A percentile compares a stretch with the other conserved stretches of the same genome.
Conservation (phyloP, 2,329 filamentous ascomycete genomes). For the Aspergillus sp. region DNA sequence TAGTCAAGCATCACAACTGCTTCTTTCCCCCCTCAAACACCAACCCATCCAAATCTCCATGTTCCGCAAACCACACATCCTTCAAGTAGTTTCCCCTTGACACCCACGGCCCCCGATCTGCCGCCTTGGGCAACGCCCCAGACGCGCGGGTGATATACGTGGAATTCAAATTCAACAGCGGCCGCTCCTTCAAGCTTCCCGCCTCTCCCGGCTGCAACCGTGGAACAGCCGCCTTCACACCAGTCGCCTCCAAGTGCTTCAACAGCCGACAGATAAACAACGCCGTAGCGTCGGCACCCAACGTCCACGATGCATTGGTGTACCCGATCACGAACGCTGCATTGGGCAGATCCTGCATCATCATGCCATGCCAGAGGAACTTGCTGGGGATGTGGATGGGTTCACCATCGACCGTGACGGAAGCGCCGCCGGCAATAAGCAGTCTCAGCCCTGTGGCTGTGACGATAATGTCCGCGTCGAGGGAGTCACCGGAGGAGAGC, state of each 20-base stretch:
- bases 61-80: slow-evolving; percentile 43
- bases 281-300: slow-evolving; percentile 48
- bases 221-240: slow-evolving; percentile 32
- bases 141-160: slow-evolving; percentile 44
- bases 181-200: slow-evolving; percentile 28
- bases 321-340: slow-evolving; percentile 46
- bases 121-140: slow-evolving; percentile 40
- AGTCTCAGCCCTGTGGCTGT: slow-evolving; percentile 50
- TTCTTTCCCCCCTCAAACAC: slow-evolving; percentile 28
- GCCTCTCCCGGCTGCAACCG: slow-evolving; percentile 23
- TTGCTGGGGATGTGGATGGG: slow-evolving; percentile 37
- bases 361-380: slow-evolving; percentile 47
- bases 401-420: slow-evolving; percentile 42
- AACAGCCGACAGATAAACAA: slow-evolving; percentile 42
- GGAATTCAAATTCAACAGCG: slow-evolving; percentile 42
- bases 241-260: slow-evolving; percentile 32
- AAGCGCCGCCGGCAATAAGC: slow-evolving; percentile 40
- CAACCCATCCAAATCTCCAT: slow-evolving; percentile 39
- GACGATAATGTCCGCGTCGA: slow-evolving; percentile 48
- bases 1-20: background rate
- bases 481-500: slow-evolving; percentile 46
- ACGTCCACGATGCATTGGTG: slow-evolving; percentile 49
- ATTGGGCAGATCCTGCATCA: slow-evolving; percentile 50
- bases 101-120: slow-evolving; percentile 44
- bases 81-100: slow-evolving; percentile 41